These are phyloP conservation scores for Aspergillus ustus DNA, from an alignment of 2,329 filamentous ascomycete species.

Conservation along the genomic window DNA sequence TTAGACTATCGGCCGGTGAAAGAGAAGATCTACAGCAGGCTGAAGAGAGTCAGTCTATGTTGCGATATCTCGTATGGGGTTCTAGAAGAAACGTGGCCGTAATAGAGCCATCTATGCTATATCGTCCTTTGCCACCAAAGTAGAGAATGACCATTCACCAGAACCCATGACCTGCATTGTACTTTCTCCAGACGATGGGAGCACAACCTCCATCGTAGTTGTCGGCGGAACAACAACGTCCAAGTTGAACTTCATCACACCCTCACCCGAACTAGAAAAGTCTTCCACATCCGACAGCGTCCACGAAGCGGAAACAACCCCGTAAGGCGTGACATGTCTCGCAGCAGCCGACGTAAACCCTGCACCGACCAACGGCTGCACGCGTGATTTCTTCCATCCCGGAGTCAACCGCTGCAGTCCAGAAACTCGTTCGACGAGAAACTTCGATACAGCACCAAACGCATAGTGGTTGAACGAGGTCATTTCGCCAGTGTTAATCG, in stretches of 20 bases:
- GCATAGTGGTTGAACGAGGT: conserved; percentile 52
- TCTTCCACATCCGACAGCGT: not conserved
- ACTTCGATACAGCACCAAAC: conserved; percentile 44
- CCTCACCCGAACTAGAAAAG: not conserved
- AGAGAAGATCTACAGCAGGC: no score
- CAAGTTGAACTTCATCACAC: not conserved
- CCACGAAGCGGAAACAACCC: not conserved
- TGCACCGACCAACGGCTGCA: conserved; percentile 26
- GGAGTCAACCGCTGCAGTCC: conserved; percentile 31
- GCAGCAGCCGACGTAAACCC: not conserved
- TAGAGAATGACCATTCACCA: not conserved
- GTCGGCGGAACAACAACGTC: conserved; percentile 8
- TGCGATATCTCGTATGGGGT: no score
- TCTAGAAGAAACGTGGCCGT: no score
- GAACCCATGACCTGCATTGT: not conserved
- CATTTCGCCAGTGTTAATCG: conserved; percentile 48
- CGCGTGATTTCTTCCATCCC: conserved; percentile 36
- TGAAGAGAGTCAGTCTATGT: no score
- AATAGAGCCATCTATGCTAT: no score
- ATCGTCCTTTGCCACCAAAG: no score
- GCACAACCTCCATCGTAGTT: not conserved
- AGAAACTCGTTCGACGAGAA: conserved; percentile 38
- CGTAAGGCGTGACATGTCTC: not conserved
- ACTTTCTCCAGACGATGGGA: not conserved
- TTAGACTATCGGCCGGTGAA: no score